Conservation (phyloP, 2,329 filamentous ascomycete genomes). For the Coleophoma cylindrospora region DNA sequence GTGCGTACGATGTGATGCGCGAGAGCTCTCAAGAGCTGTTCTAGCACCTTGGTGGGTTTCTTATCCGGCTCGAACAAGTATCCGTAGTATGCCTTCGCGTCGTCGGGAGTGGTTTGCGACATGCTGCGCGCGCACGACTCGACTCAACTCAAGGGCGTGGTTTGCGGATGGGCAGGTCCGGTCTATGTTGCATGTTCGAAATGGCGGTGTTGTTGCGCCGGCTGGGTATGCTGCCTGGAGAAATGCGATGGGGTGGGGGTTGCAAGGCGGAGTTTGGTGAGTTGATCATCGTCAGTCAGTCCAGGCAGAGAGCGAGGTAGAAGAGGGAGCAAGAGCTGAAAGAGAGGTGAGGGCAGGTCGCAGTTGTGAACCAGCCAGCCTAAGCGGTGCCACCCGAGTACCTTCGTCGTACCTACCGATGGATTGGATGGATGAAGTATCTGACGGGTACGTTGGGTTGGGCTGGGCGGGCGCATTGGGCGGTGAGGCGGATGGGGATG, state of each 20-base stretch:
- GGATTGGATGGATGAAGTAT: too few species aligned
- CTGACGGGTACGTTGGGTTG: not conserved
- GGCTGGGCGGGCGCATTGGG: not conserved
- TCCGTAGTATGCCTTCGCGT: slow-evolving; percentile 42
- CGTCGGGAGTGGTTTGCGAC: slow-evolving; percentile 13
- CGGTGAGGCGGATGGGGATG: not conserved
- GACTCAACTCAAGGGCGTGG: slow-evolving; percentile 1
- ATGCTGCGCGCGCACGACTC: slow-evolving; percentile 1
- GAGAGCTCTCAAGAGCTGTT: slow-evolving; percentile 64
- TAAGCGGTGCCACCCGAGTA: too few species aligned
- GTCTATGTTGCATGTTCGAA: slow-evolving; percentile 8
- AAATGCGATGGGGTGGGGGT: not conserved
- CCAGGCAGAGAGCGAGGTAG: not conserved
- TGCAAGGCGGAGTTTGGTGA: slow-evolving; percentile 2
- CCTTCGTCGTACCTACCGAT: too few species aligned
- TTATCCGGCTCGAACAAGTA: slow-evolving; percentile 67
- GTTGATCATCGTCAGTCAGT: slow-evolving; percentile 3
- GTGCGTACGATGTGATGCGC: slow-evolving; percentile 63
- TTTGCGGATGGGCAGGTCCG: slow-evolving; percentile 1
- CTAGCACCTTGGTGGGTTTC: slow-evolving; percentile 59
- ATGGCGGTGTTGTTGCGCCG: not conserved
- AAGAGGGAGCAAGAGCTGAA: not conserved
- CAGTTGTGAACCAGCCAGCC: not conserved
- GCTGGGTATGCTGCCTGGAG: not conserved
- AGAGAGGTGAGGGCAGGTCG: not conserved